A percentile compares a stretch with the other conserved stretches of the same genome.
These are phyloP conservation scores for Chamaecyparis obtusa DNA, from an alignment of 75 land plant genomes.

Conservation along the genomic window DNA sequence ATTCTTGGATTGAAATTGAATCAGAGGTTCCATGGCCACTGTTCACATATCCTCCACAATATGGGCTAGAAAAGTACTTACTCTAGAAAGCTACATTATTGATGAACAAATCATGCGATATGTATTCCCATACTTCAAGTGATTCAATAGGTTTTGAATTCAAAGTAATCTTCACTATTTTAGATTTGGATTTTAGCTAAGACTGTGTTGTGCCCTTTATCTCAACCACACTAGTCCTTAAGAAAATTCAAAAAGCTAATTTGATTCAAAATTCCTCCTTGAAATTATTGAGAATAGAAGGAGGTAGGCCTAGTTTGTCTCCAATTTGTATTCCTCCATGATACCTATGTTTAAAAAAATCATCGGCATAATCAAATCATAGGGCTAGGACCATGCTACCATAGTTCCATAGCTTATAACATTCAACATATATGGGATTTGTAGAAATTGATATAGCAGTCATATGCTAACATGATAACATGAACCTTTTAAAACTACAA, in stretches of 20 bases:
- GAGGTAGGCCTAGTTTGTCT: not conserved
- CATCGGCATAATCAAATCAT: too few species aligned
- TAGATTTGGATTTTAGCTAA: not conserved
- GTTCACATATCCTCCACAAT: not conserved
- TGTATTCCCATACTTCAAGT: not conserved
- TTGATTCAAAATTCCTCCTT: not conserved
- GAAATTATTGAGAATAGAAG: not conserved
- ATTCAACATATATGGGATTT: too few species aligned
- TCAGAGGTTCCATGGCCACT: not conserved
- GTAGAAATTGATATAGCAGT: too few species aligned
- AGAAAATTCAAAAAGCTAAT: not conserved
- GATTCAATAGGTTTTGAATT: not conserved
- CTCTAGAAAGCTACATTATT: not conserved
- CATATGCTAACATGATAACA: too few species aligned
- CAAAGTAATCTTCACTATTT: not conserved
- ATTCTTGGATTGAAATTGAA: not conserved
- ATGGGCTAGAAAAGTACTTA: slow-evolving; percentile 3
- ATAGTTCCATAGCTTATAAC: too few species aligned
- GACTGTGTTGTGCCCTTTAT: not conserved
- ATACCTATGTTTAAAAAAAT: too few species aligned
- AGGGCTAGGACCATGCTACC: too few species aligned
- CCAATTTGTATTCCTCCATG: too few species aligned
- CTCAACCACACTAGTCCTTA: not conserved
- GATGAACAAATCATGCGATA: not conserved
- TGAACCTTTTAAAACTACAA: too few species aligned